Evolutionary conservation across 2,329 filamentous ascomycete species (phyloP).

Genomic region (Tolypocladium endophyticum): DNA sequence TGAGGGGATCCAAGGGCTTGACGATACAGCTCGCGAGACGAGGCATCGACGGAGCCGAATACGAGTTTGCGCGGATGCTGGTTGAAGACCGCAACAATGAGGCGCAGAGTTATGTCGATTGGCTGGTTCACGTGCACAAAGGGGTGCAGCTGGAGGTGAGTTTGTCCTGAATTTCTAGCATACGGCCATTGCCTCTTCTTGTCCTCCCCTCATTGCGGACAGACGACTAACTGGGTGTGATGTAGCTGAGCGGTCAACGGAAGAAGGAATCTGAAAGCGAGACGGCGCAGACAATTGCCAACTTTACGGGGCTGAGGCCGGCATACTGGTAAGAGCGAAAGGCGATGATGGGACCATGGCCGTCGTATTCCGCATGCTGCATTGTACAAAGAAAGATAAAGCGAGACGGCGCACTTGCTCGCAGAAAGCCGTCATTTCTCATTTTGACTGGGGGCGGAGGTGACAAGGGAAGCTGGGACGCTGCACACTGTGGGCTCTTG

Average conservation of each 20-base stretch:
- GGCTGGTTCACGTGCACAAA: constrained; percentile 91
- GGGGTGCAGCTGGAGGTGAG: constrained; percentile 81
- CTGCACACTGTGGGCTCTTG: background rate
- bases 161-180: constrained; percentile 4
- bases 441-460: background rate
- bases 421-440: background rate
- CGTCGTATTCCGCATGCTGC: background rate
- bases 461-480: background rate
- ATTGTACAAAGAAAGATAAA: background rate
- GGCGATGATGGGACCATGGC: background rate
- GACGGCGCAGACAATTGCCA: constrained; percentile 33
- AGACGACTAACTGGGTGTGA: constrained; percentile 7
- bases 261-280: constrained; percentile 54
- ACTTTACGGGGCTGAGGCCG: constrained; percentile 48
- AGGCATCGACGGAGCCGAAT: constrained; percentile 88
- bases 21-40: constrained; percentile 86
- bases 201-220: constrained; percentile 1
- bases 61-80: constrained; percentile 84
- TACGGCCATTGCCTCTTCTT: background rate
- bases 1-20: constrained; percentile 77
- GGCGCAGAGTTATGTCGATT: constrained; percentile 96
- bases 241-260: constrained; percentile 55
- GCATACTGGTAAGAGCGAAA: constrained; percentile 36
- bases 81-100: constrained; percentile 96
- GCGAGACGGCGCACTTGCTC: background rate